These are phyloP conservation scores for Blastocystis sp. DNA, from an alignment of 352 stramenopile species.

Conservation along the genomic window DNA sequence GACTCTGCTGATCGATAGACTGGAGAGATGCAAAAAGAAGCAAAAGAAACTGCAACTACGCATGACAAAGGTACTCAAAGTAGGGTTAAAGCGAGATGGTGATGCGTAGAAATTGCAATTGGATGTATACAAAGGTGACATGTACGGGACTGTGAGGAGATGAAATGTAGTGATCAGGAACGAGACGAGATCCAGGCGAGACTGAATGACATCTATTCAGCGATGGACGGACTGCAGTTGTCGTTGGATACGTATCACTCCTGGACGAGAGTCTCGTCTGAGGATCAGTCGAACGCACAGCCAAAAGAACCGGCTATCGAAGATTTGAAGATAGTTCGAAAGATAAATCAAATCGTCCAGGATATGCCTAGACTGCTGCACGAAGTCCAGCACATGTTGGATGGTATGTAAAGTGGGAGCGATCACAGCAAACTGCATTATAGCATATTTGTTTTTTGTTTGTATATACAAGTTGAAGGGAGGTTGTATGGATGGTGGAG, in stretches of 20 bases:
- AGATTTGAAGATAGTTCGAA: neutral
- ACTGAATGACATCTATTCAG: too few relatives aligned
- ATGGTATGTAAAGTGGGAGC: neutral
- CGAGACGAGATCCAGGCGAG: neutral
- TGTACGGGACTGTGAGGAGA: neutral
- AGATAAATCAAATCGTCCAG: neutral
- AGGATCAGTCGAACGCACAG: neutral
- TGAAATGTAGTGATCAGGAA: neutral
- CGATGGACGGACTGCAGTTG: too few relatives aligned
- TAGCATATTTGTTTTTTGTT: neutral
- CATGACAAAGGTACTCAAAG: neutral
- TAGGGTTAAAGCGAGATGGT: neutral
- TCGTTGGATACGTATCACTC: neutral
- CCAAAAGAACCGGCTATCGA: neutral
- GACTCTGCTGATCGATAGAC: neutral
- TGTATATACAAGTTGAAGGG: neutral
- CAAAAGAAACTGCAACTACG: neutral
- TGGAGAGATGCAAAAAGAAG: neutral
- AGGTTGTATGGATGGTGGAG: neutral
- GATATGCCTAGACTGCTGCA: neutral
- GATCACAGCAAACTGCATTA: neutral
- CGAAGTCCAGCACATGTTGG: neutral
- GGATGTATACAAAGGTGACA: neutral
- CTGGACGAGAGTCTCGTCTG: neutral
- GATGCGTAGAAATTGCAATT: neutral